Percentiles rank a stretch among this genome's conserved stretches.
Conservation (phyloP, 306 rosid species). For the Castanea crenata region DNA sequence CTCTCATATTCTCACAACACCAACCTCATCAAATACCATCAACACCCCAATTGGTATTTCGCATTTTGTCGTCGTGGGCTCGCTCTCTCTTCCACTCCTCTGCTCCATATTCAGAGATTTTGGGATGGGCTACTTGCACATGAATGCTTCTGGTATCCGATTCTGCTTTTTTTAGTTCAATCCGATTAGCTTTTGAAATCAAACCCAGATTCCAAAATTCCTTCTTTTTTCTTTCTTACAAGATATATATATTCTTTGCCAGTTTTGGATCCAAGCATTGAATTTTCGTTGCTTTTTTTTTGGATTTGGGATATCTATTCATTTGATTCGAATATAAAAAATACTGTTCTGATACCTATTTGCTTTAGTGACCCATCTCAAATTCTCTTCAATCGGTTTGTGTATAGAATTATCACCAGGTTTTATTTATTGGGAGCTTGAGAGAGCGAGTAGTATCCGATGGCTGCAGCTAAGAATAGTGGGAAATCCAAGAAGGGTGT, state of each 20-base stretch:
- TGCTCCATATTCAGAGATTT: neutral
- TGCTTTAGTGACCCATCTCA: constrained; percentile 25
- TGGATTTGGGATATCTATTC: constrained; percentile 1
- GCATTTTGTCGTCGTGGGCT: constrained; percentile 8
- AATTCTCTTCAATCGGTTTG: constrained; percentile 7
- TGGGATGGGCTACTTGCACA: constrained; percentile 41
- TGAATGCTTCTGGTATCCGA: constrained; percentile 34
- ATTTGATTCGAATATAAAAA: neutral
- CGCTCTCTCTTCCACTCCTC: constrained; percentile 23
- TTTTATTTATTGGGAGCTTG: constrained; percentile 8
- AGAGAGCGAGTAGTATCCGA: constrained; percentile 49
- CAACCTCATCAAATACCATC: neutral
- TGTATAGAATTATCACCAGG: neutral
- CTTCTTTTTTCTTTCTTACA: neutral
- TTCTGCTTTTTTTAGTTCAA: constrained; percentile 58
- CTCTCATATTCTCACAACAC: neutral
- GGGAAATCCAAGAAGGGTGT: constrained; percentile 45
- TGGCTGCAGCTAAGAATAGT: constrained; percentile 52
- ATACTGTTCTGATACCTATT: neutral
- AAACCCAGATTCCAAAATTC: constrained; percentile 28
- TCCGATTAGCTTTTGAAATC: constrained; percentile 35
- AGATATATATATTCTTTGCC: neutral
- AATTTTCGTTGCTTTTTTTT: neutral
- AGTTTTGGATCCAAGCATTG: constrained; percentile 25
- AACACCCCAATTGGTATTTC: constrained; percentile 4